Evolutionary conservation across 108 stramenopile species (phyloP).

Genomic region (Skeletonema potamos): DNA sequence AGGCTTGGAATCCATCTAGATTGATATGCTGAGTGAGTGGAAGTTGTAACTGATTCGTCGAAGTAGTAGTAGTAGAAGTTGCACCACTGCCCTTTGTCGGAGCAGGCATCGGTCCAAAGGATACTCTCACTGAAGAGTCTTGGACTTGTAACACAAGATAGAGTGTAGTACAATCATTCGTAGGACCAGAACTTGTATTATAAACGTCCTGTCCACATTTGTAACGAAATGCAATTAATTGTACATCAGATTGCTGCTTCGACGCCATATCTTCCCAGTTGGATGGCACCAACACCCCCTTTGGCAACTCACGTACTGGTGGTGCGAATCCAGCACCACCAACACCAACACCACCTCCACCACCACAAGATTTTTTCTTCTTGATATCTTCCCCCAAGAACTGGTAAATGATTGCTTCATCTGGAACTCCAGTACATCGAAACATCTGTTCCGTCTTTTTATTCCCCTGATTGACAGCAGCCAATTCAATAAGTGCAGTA

Average conservation of each 20-base stretch:
- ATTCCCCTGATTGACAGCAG: background rate
- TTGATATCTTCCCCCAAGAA: conserved; percentile 4
- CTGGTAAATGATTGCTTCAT: conserved; percentile 8
- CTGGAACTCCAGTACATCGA: conserved; percentile 68
- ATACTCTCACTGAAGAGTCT: conserved; percentile 10
- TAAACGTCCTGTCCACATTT: conserved; percentile 22
- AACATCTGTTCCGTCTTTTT: conserved; percentile 17
- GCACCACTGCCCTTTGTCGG: background rate
- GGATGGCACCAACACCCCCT: conserved; percentile 56
- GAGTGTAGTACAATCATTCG: conserved; percentile 16
- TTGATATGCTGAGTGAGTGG: conserved; percentile 62
- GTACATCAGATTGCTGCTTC: conserved; percentile 4
- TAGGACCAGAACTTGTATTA: background rate
- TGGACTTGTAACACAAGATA: conserved; percentile 17
- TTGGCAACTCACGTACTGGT: conserved; percentile 73
- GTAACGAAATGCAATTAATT: conserved; percentile 37
- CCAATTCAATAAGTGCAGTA: conserved; percentile 52
- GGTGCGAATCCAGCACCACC: conserved; percentile 65
- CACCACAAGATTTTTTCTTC: conserved; percentile 6
- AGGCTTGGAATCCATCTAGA: conserved; percentile 60
- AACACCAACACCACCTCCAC: background rate
- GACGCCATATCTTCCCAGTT: conserved; percentile 62
- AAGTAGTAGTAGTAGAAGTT: background rate
- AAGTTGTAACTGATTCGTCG: conserved; percentile 39
- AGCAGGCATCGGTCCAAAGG: conserved; percentile 22